Evolutionary conservation across 345 rosid genomes (phyloP), one percentile per base, ranked within the genome.

Genomic region (Aegle marmelos): DNA sequence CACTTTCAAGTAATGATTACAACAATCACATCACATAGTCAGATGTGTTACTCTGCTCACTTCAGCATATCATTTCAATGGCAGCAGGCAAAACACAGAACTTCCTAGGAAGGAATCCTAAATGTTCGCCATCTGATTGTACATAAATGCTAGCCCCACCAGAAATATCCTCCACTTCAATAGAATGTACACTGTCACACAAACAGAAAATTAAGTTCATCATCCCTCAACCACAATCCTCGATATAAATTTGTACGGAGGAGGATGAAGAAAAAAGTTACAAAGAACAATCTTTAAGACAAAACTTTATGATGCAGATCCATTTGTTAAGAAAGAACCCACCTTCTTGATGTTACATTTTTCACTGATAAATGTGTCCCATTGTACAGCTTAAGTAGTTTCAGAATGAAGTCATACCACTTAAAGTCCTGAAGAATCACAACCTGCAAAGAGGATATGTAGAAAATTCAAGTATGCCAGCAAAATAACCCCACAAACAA

Each of bases 41-140:
- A 31, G 24, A 33, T 53, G 74, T 31, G 30, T 41, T 58, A 33
- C 70, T n/a, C 53, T 36, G 39, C 70, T 63, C 70, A 16, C 64
- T 61, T 91, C 85, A 95, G 90, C 73, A 68, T 56, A 96, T 89
- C 93, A 96, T 88, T 81, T 92, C 89, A 27, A 96, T 85, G 24
- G 87, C 93, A 72, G 89, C 86, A 57, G 99, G 95, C 77, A 94
- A 75, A 68, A 96, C 78, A 68, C 77, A 76, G 53, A 96, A 86
- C 87, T 89, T 94, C 87, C 92, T 78, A 31, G 98, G 99, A 75
- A 94, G 93, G 76, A 89, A 92, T 36, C 99, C 99, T 74, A 96
- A 82, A 82, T 90, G 83, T 72, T 96, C 98, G 61, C 99, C 99
- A 77, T 96, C 99, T 27, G 98, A 96, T 78, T 96, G 99, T 70